Evolutionary conservation across 805 yeast species (phyloP).

Genomic region (Saturnispora saitoi): DNA sequence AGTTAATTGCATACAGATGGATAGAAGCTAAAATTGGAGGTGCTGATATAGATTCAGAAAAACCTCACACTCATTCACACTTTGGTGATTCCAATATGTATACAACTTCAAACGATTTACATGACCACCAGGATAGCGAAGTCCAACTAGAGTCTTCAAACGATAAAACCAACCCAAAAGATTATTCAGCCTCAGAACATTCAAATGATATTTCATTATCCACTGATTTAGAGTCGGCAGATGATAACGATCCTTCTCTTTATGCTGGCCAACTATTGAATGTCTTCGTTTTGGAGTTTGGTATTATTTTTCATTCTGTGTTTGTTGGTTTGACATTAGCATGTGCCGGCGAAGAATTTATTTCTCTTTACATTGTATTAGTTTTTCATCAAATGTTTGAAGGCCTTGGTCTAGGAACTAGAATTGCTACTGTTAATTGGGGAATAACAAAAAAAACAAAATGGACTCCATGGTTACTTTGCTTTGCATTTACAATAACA

Average conservation of each 20-base stretch:
- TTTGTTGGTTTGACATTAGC: constrained; percentile 74
- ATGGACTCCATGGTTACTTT: constrained; percentile 51
- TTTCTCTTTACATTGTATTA: constrained; percentile 57
- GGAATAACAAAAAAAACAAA: constrained; percentile 17
- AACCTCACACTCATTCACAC: constrained; percentile 43
- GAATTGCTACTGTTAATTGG: constrained; percentile 52
- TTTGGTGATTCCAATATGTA: constrained; percentile 37
- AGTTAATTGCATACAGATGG: constrained; percentile 39
- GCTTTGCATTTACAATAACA: constrained; percentile 42
- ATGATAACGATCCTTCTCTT: neutral
- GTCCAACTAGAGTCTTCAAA: neutral
- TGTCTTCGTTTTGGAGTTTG: constrained; percentile 62
- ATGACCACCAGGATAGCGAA: neutral
- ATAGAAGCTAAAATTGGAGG: constrained; percentile 29
- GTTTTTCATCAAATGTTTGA: constrained; percentile 77
- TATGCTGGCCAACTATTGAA: constrained; percentile 44
- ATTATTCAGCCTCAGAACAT: neutral
- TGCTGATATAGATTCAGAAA: constrained; percentile 16
- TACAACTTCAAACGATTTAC: neutral
- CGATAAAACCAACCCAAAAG: neutral
- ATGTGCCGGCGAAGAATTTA: constrained; percentile 69
- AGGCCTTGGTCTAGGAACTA: constrained; percentile 77
- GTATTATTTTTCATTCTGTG: constrained; percentile 75
- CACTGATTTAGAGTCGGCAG: neutral
- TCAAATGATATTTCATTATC: neutral